Evolutionary conservation across 306 rosid species (phyloP), one percentile per base, ranked within the genome.

Genomic region (Dalbergia cochinchinensis): DNA sequence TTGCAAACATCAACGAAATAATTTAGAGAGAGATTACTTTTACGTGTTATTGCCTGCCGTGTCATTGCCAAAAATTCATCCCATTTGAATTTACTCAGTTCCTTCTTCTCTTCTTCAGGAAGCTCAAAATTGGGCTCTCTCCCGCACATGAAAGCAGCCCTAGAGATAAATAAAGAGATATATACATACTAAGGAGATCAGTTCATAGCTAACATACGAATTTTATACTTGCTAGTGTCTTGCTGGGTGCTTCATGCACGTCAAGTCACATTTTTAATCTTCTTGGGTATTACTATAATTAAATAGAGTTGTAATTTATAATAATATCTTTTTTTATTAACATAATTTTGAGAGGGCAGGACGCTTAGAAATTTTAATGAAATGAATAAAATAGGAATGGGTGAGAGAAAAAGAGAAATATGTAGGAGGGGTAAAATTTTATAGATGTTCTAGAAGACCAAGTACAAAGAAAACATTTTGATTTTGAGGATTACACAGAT

Each of bases 71-170:
- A 80, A 90, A 94, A 94, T 19, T 92, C 98, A 3, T 91, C 97
- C 98, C 98, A 94, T 83, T 90, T 86, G 86, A 88, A 88, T 79
- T 85, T 81, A 15, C 85, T 82, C 19, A 94, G 89, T 53, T 94
- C 97, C 59, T 78, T 74, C 88, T 91, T 91, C 83, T 91, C 98
- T 74, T 83, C 91, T 68, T 89, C 90, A 0, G 92, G 74, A 64
- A 94, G 95, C 87, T 94, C 97, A 1, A 88, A 92, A 83, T 94
- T 94, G 0, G 98, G 98, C 62, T 94, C 98, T 85, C 98, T 88
- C 60, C 97, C 97, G 18, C 98, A 94, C 92, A 94, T 93, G 88
- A 87, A 94, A 78, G 98, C 98, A 68, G 98, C 98, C 87, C 98
- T 94, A 80, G 2, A 77, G 45, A 81, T 45, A 78, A 61, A 53